Percentiles rank a stretch among this genome's conserved stretches.
phyloP scores from a whole-genome alignment of 2,329 filamentous ascomycete genomes.

The Neofusicoccum umdonicola region DNA sequence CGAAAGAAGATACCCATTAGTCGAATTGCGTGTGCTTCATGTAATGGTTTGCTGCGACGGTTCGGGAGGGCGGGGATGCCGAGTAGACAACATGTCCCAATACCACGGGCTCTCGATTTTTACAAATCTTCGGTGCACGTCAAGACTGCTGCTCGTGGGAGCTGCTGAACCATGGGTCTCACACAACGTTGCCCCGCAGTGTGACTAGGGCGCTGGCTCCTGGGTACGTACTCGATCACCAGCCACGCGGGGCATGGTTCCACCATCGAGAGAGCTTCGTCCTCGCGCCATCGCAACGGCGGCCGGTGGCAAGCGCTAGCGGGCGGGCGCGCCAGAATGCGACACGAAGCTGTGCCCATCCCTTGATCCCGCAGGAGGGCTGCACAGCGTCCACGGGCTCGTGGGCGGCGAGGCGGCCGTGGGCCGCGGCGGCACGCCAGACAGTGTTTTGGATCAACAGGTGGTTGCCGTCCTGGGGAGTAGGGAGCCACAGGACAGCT shows the following conservation, averaged over 20 bases:
- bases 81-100: slow-evolving; percentile 1
- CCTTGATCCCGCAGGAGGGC: too few relatives aligned
- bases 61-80: slow-evolving; percentile 1
- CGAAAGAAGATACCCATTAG: slow-evolving; percentile 14
- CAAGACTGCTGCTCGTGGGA: not conserved
- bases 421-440: not conserved
- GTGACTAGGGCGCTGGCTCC: not conserved
- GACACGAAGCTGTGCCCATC: not conserved
- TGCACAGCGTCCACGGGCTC: not conserved
- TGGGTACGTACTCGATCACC: not conserved
- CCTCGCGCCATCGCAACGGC: not conserved
- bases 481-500: slow-evolving; percentile 10
- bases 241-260: not conserved
- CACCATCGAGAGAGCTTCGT: not conserved
- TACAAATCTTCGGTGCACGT: slow-evolving; percentile 11
- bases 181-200: slow-evolving; percentile 9
- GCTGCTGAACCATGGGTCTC: slow-evolving; percentile 3
- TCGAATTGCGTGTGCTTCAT: not conserved
- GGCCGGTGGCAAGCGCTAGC: not conserved
- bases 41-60: not conserved
- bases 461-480: not conserved
- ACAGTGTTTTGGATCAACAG: not conserved
- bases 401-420: not conserved
- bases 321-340: not conserved
- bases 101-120: not conserved